Base-by-base conservation (phyloP, 371 early-diverging fungal genomes). In the Mucor racemosus region DNA sequence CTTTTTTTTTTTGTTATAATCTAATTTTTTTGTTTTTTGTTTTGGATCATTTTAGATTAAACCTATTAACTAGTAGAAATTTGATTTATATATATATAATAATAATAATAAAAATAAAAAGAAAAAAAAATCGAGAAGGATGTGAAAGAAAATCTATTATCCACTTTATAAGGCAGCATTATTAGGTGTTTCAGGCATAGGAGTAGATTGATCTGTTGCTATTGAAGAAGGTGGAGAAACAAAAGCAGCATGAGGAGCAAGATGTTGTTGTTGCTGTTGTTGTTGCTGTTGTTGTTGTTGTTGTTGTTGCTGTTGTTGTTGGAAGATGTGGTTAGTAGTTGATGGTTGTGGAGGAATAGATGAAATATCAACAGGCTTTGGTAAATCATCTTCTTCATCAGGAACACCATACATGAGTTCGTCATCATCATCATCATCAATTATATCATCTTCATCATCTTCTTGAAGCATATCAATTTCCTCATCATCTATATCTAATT, bases 401-500 rank as follows among this genome's bases (percentile, higher is more conserved):
- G 42, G n/a, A 14, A n/a, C 14, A 39, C 42, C 33, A 19, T 53
- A n/a, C 53, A 53, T 53, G 8, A 14, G n/a, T 21, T 61, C 46
- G 33, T 62, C 57, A 11, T 53, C 33, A 46, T 31, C 17, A 19
- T 54, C 68, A 21, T 58, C 41, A 36, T 41, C 60, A 17, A 68
- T 40, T 34, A 60, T 64, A 36, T 60, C 60, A 36, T 59, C 60
- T 3, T 65, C 62, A 21, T 70, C 65, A 0, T 65, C 65, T 9
- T 67, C 67, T 66, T 58, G 66, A 54, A 54, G 60, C 54, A 60
- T 66, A 42, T 65, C 56, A 17, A 56, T 64, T 70, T 84, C 48
- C 75, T 79, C n/a, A 54, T 80, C 17, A 72, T 84, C 69, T 62
- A 85, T 46, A 13, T 89, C 39, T 86, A 90, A n/a, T 88, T 88